Evolutionary conservation across 495 filamentous ascomycete genomes (phyloP), one percentile per base, ranked within the genome.

Genomic region (Tuber magnatum): DNA sequence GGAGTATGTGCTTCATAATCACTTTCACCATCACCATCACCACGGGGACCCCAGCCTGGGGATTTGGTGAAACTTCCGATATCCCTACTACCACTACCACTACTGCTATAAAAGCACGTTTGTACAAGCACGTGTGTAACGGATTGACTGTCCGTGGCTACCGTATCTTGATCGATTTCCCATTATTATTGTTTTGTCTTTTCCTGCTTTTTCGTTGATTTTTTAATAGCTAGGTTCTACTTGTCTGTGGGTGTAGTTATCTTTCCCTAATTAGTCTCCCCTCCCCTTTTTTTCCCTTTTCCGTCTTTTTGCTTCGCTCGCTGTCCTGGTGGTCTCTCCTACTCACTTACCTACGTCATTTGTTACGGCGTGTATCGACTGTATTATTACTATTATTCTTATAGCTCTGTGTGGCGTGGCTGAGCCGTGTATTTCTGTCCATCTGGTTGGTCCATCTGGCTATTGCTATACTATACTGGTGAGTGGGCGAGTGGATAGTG

Each of bases 351-450:
- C 51, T 12, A 61, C 51, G 51, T 32, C 28, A n/a, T 61, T 61
- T 32, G n/a, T 51, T 10, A 61, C 8, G 51, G 51, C 28, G 51
- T 61, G 24, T 12, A 61, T 12, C 51, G 51, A 12, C 10, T 61
- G 51, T 61, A 61, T 61, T 32, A 61, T 61, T 61, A 61, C 51
- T 16, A 61, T 61, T 61, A 61, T 61, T 61, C 51, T 61, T 32
- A 12, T 28, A 32, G 51, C 51, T 51, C 22, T 61, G n/a, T 28
- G 3, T 28, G 8, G 51, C 51, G 9, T 61, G 51, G 10, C 51
- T 32, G 51, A 32, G 51, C 51, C 51, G 28, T 28, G 51, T 28
- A 61, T 61, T 61, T 61, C 51, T 56, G 43, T 44, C 43, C 14
- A 61, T 28, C n/a, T 14, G n/a, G n/a, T 61, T 61, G 24, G 24